Evolutionary conservation across 495 filamentous ascomycete species (phyloP).

Genomic region (Platismatia glauca): DNA sequence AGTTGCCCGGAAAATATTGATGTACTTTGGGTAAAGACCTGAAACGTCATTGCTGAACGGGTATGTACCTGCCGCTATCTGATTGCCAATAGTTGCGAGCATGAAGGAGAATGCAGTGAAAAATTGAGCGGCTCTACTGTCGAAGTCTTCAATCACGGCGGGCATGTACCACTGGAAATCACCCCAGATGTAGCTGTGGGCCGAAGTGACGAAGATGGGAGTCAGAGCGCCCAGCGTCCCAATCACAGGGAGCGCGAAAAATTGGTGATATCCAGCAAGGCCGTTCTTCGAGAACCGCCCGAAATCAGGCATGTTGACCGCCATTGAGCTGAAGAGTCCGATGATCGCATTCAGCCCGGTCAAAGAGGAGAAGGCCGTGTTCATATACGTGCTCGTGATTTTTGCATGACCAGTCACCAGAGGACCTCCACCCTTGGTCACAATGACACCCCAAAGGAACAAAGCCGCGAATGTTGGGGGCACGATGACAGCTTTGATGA

Average conservation of each 20-base stretch:
- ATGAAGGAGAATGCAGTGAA: conserved; percentile 44
- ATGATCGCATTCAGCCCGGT: conserved; percentile 39
- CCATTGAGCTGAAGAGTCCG: conserved; percentile 37
- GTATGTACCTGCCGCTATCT: conserved; percentile 52
- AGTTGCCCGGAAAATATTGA: conserved; percentile 50
- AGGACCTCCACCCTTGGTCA: conserved; percentile 36
- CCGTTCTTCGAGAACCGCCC: conserved; percentile 45
- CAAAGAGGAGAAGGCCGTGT: conserved; percentile 32
- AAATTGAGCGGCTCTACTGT: conserved; percentile 47
- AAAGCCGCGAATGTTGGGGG: conserved; percentile 45
- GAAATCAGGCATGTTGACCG: conserved; percentile 53
- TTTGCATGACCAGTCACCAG: conserved; percentile 25
- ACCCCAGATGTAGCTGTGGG: conserved; percentile 45
- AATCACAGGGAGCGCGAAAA: conserved; percentile 50
- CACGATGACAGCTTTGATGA: conserved; percentile 47
- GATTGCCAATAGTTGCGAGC: conserved; percentile 48
- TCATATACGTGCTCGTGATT: conserved; percentile 35
- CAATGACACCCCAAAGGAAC: conserved; percentile 43
- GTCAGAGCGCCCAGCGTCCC: conserved; percentile 45
- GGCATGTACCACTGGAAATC: conserved; percentile 49
- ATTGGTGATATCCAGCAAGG: conserved; percentile 47
- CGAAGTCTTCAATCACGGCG: conserved; percentile 38
- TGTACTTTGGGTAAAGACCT: conserved; percentile 47
- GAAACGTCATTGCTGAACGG: conserved; percentile 52
- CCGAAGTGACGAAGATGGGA: conserved; percentile 45